These are phyloP conservation scores for Scutellaria galericulata DNA, from an alignment of 257 asterid species.

Conservation along the genomic window DNA sequence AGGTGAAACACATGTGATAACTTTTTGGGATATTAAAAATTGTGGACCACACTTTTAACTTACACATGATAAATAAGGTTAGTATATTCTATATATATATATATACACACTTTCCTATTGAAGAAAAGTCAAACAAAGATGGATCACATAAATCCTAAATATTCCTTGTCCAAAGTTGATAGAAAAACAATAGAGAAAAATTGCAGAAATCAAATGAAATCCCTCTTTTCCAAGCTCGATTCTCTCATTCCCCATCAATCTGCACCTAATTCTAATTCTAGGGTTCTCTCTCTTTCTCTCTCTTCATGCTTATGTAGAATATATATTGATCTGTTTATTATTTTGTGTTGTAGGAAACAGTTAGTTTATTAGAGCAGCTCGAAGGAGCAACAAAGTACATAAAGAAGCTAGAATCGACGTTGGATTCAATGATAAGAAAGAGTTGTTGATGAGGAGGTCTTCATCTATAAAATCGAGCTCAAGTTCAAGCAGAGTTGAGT, in stretches of 20 bases:
- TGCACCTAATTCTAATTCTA: not conserved
- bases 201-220: slow-evolving; percentile 64
- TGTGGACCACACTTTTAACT: no score
- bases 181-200: slow-evolving; percentile 51
- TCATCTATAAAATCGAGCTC: not conserved
- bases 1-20: no score
- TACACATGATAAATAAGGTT: no score
- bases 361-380: slow-evolving; percentile 52
- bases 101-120: not conserved
- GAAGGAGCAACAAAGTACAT: slow-evolving; percentile 61
- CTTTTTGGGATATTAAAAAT: no score
- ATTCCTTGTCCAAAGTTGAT: slow-evolving; percentile 32
- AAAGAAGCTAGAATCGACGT: slow-evolving; percentile 47
- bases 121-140: not conserved
- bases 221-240: slow-evolving; percentile 51
- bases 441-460: slow-evolving; percentile 5
- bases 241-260: slow-evolving; percentile 61
- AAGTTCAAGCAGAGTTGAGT: slow-evolving; percentile 5
- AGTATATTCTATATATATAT: no score
- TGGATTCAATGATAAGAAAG: slow-evolving; percentile 65
- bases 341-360: slow-evolving; percentile 42
- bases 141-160: slow-evolving; percentile 24
- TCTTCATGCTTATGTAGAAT: not conserved
- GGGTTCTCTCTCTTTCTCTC: slow-evolving; percentile 39
- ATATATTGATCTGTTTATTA: not conserved